Percentiles rank a stretch among this genome's conserved stretches.
These are phyloP conservation scores for Ceratorhiza oryzae-sativae DNA, from an alignment of 1,284 basidiomycete genomes.

Conservation along the genomic window DNA sequence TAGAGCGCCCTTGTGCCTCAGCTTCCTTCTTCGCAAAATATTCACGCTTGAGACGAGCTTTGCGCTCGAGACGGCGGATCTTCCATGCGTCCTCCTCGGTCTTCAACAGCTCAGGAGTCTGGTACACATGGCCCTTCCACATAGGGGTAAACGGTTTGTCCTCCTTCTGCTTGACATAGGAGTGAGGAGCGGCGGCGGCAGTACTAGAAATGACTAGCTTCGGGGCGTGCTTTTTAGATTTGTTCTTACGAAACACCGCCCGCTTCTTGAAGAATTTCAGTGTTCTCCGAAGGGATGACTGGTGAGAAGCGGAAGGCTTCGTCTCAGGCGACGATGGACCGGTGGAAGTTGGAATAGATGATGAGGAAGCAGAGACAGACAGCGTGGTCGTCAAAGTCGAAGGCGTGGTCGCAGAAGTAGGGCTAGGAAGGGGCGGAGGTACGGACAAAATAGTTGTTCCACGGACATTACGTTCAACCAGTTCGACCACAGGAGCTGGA, in stretches of 20 bases:
- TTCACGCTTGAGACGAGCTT: conserved; percentile 30
- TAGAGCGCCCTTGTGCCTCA: not conserved
- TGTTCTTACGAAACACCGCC: not conserved
- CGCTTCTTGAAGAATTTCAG: conserved; percentile 25
- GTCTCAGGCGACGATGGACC: not conserved
- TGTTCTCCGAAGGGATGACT: not conserved
- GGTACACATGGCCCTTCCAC: conserved; percentile 33
- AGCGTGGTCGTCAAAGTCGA: not conserved
- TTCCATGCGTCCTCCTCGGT: conserved; percentile 15
- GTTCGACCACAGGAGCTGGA: not conserved
- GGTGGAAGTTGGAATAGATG: not conserved
- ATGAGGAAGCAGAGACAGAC: not conserved
- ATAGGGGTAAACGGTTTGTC: conserved; percentile 19
- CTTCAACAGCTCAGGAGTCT: conserved; percentile 10
- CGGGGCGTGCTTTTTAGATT: not conserved
- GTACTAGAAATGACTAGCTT: not conserved
- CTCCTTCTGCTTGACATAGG: not conserved
- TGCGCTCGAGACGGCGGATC: conserved; percentile 26
- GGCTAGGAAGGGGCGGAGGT: not conserved
- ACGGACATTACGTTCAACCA: not conserved
- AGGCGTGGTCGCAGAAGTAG: not conserved
- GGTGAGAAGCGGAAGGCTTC: not conserved
- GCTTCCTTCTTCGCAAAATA: conserved; percentile 26
- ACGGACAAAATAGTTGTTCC: not conserved
- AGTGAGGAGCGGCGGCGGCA: not conserved